Evolutionary conservation across 495 filamentous ascomycete genomes (phyloP).

Genomic region (Haplographium delicatum): DNA sequence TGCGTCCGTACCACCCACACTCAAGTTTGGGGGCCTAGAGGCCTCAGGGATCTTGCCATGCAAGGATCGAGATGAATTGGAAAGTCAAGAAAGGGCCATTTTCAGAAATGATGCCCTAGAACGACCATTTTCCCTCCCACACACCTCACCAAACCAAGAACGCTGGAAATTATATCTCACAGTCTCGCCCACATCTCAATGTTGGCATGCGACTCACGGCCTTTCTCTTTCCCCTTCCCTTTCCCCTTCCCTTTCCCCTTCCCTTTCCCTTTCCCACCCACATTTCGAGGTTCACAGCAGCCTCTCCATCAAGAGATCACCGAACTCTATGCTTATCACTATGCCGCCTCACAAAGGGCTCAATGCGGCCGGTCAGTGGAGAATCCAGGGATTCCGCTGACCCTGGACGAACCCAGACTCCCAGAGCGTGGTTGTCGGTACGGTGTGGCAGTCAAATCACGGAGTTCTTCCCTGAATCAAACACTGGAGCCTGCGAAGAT

Average conservation of each 20-base stretch:
- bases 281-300: too few species aligned
- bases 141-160: background rate
- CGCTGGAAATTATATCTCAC: too few species aligned
- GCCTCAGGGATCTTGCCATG: background rate
- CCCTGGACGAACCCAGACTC: constrained; percentile 4
- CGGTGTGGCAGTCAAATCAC: constrained; percentile 13
- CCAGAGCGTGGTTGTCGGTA: constrained; percentile 13
- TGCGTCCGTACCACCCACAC: too few species aligned
- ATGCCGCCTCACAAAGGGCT: background rate
- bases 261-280: too few species aligned
- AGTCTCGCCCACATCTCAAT: too few species aligned
- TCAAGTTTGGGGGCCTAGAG: background rate
- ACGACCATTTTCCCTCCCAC: background rate
- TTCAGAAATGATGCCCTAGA: background rate
- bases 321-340: too few species aligned
- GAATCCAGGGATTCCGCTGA: background rate
- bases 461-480: constrained; percentile 6
- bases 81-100: background rate
- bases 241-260: too few species aligned
- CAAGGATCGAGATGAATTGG: background rate
- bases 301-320: too few species aligned
- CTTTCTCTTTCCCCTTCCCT: too few species aligned
- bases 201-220: too few species aligned
- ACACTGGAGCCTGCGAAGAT: constrained; percentile 1
- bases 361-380: background rate